Base-by-base conservation (phyloP, 192 early-diverging fungal species). In the Jimgerdemannia lactiflua region DNA sequence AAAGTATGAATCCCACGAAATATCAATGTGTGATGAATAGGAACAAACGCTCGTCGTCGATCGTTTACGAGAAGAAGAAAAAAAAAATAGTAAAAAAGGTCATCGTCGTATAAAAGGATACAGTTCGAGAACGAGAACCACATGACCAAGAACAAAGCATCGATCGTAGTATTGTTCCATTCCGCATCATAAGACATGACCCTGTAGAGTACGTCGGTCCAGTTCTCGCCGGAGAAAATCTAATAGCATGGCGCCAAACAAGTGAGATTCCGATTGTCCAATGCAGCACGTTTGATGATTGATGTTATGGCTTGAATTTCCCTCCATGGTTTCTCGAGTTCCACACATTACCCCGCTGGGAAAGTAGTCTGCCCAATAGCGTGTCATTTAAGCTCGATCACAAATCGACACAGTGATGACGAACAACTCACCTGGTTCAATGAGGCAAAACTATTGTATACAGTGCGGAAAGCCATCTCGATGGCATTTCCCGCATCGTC, bases 151-250 rank as follows among this genome's bases (percentile, higher is more conserved):
- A 88, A 90, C 4, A 88, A 67, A 3, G 83, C 86, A 65, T 83
- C 69, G 20, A 88, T 74, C 9, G 79, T 74, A 40, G 79, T 78
- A 66, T 86, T 83, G 4, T 71, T 39, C 17, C 68, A 76, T 0
- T 70, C 64, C 44, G 72, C 54, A 6, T 82, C 85, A 11, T 74
- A 78, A 17, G 76, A 39, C 79, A 89, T 88, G 18, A 76, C 81
- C 67, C 75, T 78, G 69, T 89, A 90, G 8, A 90, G 73, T 54
- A 90, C 82, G 39, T 79, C 83, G 0, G 88, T 87, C 89, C 89
- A 90, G 70, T 90, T 81, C 70, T 87, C 88, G 65, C 88, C 88
- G 29, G 89, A 90, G 70, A 90, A 90, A 3, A 90, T 69, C 86
- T 89, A 70, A 20, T 43, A 43, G 17, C 1, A 69, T 39, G 29